These are phyloP conservation scores for Alternaria brassicae DNA, from an alignment of 2,329 filamentous ascomycete species.

Conservation along the genomic window DNA sequence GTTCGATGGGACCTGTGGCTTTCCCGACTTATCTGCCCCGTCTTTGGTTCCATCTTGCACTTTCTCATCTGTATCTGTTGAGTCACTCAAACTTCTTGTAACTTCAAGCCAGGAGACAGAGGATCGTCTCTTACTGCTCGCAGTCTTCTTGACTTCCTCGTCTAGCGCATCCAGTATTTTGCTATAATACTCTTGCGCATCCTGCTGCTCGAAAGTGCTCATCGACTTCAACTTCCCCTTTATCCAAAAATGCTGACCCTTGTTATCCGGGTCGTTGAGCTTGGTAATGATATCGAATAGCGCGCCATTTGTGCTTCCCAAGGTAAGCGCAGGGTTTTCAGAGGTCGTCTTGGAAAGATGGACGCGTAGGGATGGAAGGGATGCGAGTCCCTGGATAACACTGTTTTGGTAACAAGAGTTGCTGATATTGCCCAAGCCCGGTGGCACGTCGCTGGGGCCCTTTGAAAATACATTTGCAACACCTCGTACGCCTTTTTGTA, in stretches of 20 bases:
- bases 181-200: constrained; percentile 96
- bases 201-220: constrained; percentile 95
- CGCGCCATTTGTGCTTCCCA: constrained; percentile 58
- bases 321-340: constrained; percentile 46
- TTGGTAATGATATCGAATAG: constrained; percentile 72
- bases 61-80: constrained; percentile 15
- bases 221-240: constrained; percentile 84
- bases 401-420: constrained; percentile 99
- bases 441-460: constrained; percentile 46
- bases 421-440: constrained; percentile 86
- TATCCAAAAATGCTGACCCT: constrained; percentile 82
- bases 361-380: constrained; percentile 71
- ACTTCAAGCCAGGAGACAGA: constrained; percentile 42
- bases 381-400: constrained; percentile 80
- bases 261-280: constrained; percentile 72
- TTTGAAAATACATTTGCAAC: constrained; percentile 48
- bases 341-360: constrained; percentile 62
- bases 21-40: constrained; percentile 8
- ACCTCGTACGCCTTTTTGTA: constrained; percentile 47
- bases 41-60: constrained; percentile 10
- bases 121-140: constrained; percentile 53
- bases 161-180: constrained; percentile 87
- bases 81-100: constrained; percentile 32
- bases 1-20: constrained; percentile 61
- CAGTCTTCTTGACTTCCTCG: constrained; percentile 67